Base-by-base conservation (phyloP, 148 eudicot species). In the Simmondsia chinensis region DNA sequence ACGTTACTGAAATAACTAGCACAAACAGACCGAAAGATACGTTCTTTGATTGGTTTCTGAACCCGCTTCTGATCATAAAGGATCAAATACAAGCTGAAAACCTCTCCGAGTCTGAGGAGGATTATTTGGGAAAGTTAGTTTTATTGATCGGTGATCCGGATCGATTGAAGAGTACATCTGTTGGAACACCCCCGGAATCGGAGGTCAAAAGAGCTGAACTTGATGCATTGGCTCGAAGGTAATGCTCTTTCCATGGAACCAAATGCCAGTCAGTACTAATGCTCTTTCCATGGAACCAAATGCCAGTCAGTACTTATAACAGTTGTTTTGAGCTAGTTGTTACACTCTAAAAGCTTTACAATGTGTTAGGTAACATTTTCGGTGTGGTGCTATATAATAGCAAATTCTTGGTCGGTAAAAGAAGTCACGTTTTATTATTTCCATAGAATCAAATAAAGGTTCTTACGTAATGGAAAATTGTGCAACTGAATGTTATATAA, bases 221-320 rank as follows among this genome's bases (percentile, higher is more conserved):
- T 27, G 79, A 85, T 64, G 97, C 88, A 50, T 57, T 88, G 59
- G 94, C 96, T 51, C 69, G 94, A 61, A 88, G 96, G 96, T 87
- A 79, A 17, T 23, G 4, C 14, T 7, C 7, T 24, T 13, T 22
- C 2, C n/a, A n/a, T n/a, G n/a, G n/a, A n/a, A n/a, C n/a, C n/a
- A n/a, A n/a, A n/a, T n/a, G n/a, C n/a, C n/a, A n/a, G n/a, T n/a
- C n/a, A n/a, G n/a, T n/a, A n/a, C n/a, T n/a, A n/a, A n/a, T n/a
- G n/a, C n/a, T n/a, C n/a, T n/a, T n/a, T n/a, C n/a, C n/a, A n/a
- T n/a, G n/a, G n/a, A n/a, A n/a, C n/a, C n/a, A n/a, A n/a, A n/a
- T n/a, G n/a, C n/a, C n/a, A n/a, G n/a, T n/a, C n/a, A n/a, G n/a
- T n/a, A n/a, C n/a, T n/a, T n/a, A n/a, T n/a, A n/a, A n/a, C n/a